Conservation (phyloP, 1,284 basidiomycete genomes). For the Trametes sp. region DNA sequence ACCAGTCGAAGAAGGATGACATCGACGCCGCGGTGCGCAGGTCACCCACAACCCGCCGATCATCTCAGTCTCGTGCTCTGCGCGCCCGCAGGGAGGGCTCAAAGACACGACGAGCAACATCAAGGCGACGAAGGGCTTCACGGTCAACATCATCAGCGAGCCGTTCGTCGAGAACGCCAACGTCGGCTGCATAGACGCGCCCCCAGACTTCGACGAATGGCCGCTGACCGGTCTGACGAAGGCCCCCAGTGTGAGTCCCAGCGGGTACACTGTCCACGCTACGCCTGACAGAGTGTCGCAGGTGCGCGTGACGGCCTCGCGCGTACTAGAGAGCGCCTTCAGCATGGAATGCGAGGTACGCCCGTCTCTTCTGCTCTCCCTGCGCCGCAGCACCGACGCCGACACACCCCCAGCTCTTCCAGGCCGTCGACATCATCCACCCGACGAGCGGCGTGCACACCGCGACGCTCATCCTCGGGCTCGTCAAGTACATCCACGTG, state of each 20-base stretch:
- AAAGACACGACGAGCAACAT: slow-evolving; percentile 80
- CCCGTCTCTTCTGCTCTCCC: slow-evolving; percentile 2
- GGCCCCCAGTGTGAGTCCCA: slow-evolving; percentile 55
- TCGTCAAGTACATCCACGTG: slow-evolving; percentile 70
- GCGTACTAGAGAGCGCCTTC: slow-evolving; percentile 76
- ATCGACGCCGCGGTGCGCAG: too few species aligned
- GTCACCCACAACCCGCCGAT: slow-evolving; percentile 71
- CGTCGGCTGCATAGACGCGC: slow-evolving; percentile 70
- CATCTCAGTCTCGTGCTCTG: slow-evolving; percentile 64
- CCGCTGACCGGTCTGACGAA: slow-evolving; percentile 74
- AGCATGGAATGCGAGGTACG: slow-evolving; percentile 76
- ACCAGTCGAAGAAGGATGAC: too few species aligned
- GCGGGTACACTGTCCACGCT: not conserved
- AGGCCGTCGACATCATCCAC: slow-evolving; percentile 61
- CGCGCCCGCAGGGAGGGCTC: slow-evolving; percentile 48
- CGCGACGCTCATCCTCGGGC: slow-evolving; percentile 68
- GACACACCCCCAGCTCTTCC: slow-evolving; percentile 51
- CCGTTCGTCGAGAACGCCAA: slow-evolving; percentile 79
- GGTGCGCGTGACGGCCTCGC: slow-evolving; percentile 62
- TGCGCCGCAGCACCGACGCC: slow-evolving; percentile 8
- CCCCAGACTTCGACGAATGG: slow-evolving; percentile 76
- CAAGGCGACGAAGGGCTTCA: slow-evolving; percentile 71
- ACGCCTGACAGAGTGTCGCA: slow-evolving; percentile 4
- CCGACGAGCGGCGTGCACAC: slow-evolving; percentile 51
- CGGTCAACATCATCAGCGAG: slow-evolving; percentile 81